Conservation (phyloP, 805 yeast genomes). For the Hanseniaspora clermontiae region DNA sequence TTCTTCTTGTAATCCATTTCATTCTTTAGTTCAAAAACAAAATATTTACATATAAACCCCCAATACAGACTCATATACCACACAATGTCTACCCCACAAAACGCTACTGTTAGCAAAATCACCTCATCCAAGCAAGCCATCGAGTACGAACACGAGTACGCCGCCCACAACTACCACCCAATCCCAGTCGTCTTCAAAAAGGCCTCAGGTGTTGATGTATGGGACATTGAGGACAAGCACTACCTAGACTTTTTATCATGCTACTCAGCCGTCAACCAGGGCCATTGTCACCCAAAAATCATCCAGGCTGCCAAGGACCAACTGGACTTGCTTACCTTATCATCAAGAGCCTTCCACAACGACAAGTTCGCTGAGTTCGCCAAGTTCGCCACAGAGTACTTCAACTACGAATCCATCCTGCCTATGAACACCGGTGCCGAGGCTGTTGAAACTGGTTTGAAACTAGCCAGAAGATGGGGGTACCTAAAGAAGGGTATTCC, state of each 20-base stretch:
- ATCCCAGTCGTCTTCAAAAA: slow-evolving; percentile 83
- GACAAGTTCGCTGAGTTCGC: slow-evolving; percentile 81
- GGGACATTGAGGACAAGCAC: slow-evolving; percentile 97
- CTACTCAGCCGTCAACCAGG: slow-evolving; percentile 94
- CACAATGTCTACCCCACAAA: slow-evolving; percentile 19
- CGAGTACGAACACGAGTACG: slow-evolving; percentile 60
- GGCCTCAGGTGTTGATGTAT: slow-evolving; percentile 83
- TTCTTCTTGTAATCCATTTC: too few species aligned
- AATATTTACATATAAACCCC: too few species aligned
- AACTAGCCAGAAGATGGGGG: slow-evolving; percentile 96
- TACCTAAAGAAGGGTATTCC: slow-evolving; percentile 76
- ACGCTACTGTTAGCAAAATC: slow-evolving; percentile 25
- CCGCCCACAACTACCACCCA: slow-evolving; percentile 96
- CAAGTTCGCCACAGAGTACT: slow-evolving; percentile 75
- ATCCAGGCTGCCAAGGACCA: slow-evolving; percentile 75
- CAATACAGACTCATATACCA: neutral
- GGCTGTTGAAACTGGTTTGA: slow-evolving; percentile 91
- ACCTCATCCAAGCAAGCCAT: slow-evolving; percentile 54
- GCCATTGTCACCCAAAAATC: slow-evolving; percentile 94
- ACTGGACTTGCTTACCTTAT: slow-evolving; percentile 69
- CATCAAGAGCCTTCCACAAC: slow-evolving; percentile 85
- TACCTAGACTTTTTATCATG: slow-evolving; percentile 88
- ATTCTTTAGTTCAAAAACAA: too few species aligned
- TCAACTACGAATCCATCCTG: slow-evolving; percentile 80
- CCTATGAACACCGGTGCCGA: slow-evolving; percentile 99